Percentiles rank a stretch among this genome's conserved stretches.
Evolutionary conservation across 345 rosid genomes (phyloP).

Genomic region (Acer negundo): DNA sequence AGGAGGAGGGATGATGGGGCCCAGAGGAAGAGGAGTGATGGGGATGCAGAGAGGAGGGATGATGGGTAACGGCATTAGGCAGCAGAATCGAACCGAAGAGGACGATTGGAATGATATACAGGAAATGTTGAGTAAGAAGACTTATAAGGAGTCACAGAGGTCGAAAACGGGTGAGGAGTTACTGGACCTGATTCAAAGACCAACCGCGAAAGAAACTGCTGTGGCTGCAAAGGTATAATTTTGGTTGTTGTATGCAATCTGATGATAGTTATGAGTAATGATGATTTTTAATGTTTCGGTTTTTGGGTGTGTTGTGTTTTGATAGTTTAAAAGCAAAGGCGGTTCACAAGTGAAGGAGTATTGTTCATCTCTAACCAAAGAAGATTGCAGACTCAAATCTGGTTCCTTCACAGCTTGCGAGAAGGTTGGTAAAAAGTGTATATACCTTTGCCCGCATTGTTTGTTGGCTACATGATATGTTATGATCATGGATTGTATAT

Average conservation of each 20-base stretch:
- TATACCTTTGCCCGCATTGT: neutral
- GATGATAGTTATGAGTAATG: neutral
- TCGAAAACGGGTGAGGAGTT: conserved; percentile 93
- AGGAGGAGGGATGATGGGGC: conserved; percentile 50
- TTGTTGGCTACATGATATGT: neutral
- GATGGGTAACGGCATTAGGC: conserved; percentile 37
- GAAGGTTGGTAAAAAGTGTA: conserved; percentile 56
- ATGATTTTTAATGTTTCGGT: neutral
- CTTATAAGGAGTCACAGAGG: conserved; percentile 84
- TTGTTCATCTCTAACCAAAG: conserved; percentile 89
- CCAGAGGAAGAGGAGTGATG: conserved; percentile 52
- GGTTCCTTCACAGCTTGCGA: conserved; percentile 84
- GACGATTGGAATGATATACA: conserved; percentile 90
- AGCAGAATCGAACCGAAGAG: conserved; percentile 65
- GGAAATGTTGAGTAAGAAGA: conserved; percentile 85
- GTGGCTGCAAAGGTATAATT: conserved; percentile 79
- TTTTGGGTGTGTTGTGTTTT: conserved; percentile 17
- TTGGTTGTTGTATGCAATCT: neutral
- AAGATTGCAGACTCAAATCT: conserved; percentile 87
- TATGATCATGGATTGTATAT: neutral
- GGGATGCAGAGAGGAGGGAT: conserved; percentile 49
- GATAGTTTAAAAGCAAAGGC: conserved; percentile 96
- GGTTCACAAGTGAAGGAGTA: conserved; percentile 97
- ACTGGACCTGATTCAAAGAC: conserved; percentile 83
- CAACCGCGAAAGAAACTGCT: conserved; percentile 94